Evolutionary conservation across 108 stramenopile species (phyloP), one percentile per base, ranked within the genome.

Genomic region (Stephanodiscus triporus): DNA sequence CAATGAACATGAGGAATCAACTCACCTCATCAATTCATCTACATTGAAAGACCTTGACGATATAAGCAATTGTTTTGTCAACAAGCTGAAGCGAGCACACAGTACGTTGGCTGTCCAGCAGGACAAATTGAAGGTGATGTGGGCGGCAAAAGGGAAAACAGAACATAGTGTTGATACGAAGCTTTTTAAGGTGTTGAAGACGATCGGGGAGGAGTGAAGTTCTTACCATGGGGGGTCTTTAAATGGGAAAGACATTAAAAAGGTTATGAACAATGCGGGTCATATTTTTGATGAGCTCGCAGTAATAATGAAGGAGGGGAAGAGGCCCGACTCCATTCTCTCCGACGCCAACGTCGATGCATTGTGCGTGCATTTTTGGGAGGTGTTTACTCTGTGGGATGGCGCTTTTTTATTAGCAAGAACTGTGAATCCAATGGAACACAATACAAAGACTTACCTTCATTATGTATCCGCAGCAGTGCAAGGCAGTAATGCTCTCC

Each of bases 391-490:
- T n/a, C n/a, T n/a, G n/a, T n/a, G n/a, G n/a, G n/a, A n/a, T n/a
- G n/a, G n/a, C n/a, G n/a, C n/a, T n/a, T n/a, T n/a, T n/a, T n/a
- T n/a, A n/a, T n/a, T n/a, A n/a, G n/a, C n/a, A n/a, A n/a, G n/a
- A n/a, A 63, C 13, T 38, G 40, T 63, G 5, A 42, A 63, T 20
- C 61, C 61, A 63, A 63, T 38, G 23, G 40, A n/a, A 17, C 6
- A 42, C 4, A 32, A 63, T 40, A 63, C 38, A 23, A 40, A 11
- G 19, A 63, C 23, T 19, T 63, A 63, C 22, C 9, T 38, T 23
- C 34, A 32, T 20, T 63, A 38, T 63, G 61, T 63, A 6, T 38
- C 61, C 38, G 61, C 61, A 0, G 61, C 61, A 40, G 61, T 34
- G 11, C 29, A 63, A 3, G 36, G 23, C 38, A 34, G 36, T 63